Conservation (phyloP, 2,329 filamentous ascomycete species). For the Aspergillus japonicus region DNA sequence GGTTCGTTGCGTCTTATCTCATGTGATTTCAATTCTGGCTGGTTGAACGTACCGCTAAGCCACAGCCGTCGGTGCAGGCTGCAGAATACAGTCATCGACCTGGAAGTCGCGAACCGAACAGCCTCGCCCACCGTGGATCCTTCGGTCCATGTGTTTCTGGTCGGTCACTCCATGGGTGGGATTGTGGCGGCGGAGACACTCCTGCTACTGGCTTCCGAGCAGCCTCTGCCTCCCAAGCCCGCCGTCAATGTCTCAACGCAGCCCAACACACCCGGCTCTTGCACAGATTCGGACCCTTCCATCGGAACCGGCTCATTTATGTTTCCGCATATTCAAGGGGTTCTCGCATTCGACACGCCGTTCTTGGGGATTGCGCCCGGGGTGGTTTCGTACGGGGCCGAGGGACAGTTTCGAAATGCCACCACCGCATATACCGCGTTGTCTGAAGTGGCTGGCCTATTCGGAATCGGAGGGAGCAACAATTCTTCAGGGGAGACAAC, state of each 20-base stretch:
- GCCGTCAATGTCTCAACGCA: constrained; percentile 26
- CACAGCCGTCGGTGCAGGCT: constrained; percentile 56
- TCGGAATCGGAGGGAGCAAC: constrained; percentile 61
- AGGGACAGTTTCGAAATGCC: constrained; percentile 78
- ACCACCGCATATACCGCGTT: constrained; percentile 67
- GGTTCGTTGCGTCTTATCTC: constrained; percentile 31
- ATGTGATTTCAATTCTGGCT: neutral
- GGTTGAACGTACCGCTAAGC: neutral
- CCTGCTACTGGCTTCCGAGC: constrained; percentile 69
- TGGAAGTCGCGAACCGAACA: constrained; percentile 79
- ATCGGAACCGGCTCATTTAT: constrained; percentile 58
- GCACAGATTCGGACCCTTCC: constrained; percentile 11
- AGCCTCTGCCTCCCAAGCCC: constrained; percentile 45
- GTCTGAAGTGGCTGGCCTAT: constrained; percentile 61
- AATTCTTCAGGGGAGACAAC: constrained; percentile 16
- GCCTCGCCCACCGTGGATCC: constrained; percentile 83
- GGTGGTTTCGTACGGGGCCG: constrained; percentile 60
- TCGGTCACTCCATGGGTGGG: constrained; percentile 89
- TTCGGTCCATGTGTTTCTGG: constrained; percentile 74
- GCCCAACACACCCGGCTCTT: constrained; percentile 1
- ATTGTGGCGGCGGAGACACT: constrained; percentile 91
- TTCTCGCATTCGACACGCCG: constrained; percentile 92
- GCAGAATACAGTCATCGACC: constrained; percentile 86
- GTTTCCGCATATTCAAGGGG: constrained; percentile 89
- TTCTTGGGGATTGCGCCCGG: constrained; percentile 59